phyloP scores from a whole-genome alignment of 2,329 filamentous ascomycete genomes.

The Hymenoscyphus occultus region DNA sequence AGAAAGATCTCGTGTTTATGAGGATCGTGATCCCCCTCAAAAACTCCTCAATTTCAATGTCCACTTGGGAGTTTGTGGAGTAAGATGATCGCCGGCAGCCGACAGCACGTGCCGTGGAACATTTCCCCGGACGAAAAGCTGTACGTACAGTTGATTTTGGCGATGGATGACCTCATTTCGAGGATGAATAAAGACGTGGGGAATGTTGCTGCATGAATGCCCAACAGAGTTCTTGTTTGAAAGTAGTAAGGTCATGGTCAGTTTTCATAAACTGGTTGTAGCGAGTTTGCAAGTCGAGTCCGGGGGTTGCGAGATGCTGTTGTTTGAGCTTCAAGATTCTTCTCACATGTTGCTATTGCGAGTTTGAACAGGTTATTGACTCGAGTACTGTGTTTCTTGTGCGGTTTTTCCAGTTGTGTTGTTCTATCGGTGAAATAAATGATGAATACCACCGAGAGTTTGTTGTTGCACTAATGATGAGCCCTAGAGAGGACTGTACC shows the following conservation, averaged over 20 bases:
- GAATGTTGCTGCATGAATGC: constrained; percentile 1
- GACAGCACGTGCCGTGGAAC: background rate
- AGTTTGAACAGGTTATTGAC: background rate
- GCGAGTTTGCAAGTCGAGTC: background rate
- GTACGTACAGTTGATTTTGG: background rate
- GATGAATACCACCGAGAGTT: background rate
- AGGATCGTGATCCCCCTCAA: background rate
- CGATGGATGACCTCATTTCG: background rate
- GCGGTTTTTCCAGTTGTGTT: too few relatives aligned
- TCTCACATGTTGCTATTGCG: background rate
- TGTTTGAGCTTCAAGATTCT: background rate
- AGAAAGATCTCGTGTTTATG: background rate
- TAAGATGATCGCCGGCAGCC: background rate
- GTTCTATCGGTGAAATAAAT: background rate
- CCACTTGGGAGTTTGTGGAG: background rate
- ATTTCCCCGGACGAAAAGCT: background rate
- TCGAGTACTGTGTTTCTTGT: background rate
- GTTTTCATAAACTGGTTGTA: background rate
- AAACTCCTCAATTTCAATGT: background rate
- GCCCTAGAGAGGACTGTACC: too few relatives aligned
- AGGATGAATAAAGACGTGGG: background rate
- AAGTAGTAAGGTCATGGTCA: too few relatives aligned
- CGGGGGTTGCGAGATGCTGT: background rate
- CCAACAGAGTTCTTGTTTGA: background rate
- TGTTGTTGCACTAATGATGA: background rate